Evolutionary conservation across 805 yeast species (phyloP).

Genomic region (Yarrowia sp.): DNA sequence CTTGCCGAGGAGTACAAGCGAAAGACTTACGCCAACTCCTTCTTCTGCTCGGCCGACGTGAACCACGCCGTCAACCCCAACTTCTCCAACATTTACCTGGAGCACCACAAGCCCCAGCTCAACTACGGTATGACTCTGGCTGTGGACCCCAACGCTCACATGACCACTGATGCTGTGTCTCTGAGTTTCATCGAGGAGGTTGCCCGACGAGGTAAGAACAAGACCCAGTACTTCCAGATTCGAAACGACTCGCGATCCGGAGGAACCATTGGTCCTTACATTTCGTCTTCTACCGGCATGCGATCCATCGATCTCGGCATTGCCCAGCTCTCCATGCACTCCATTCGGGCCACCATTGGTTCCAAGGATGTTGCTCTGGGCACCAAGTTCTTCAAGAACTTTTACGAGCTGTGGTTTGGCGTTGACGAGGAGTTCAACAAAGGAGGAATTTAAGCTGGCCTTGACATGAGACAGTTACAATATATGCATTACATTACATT

Average conservation of each 20-base stretch:
- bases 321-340: constrained; percentile 82
- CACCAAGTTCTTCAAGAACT: constrained; percentile 62
- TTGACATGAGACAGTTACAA: too few relatives aligned
- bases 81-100: constrained; percentile 58
- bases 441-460: constrained; percentile 26
- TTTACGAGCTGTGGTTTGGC: constrained; percentile 61
- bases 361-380: constrained; percentile 70
- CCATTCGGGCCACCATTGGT: constrained; percentile 78
- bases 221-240: constrained; percentile 74
- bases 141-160: constrained; percentile 70
- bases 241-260: constrained; percentile 82
- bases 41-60: constrained; percentile 77
- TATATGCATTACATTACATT: neutral
- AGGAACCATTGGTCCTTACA: constrained; percentile 75
- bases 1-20: constrained; percentile 39
- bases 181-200: constrained; percentile 63
- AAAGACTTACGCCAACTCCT: constrained; percentile 58
- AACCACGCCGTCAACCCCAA: constrained; percentile 78
- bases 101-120: constrained; percentile 71
- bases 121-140: constrained; percentile 69
- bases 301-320: constrained; percentile 68
- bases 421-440: constrained; percentile 36
- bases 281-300: constrained; percentile 42
- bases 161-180: constrained; percentile 80
- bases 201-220: constrained; percentile 59